phyloP scores from a whole-genome alignment of 257 asterid species.

The Nicotiana otophora region DNA sequence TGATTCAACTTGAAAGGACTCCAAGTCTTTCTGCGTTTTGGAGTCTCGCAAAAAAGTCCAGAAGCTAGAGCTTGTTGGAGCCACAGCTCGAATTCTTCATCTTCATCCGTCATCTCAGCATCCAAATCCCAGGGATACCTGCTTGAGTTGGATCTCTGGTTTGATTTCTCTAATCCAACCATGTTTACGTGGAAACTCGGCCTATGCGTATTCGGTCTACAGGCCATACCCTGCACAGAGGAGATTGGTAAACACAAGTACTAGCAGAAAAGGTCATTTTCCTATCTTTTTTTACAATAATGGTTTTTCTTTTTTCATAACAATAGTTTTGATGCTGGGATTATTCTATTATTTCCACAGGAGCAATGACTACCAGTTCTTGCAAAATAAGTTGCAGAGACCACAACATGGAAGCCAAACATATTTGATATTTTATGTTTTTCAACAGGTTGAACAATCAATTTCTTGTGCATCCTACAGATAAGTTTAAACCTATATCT shows the following conservation, averaged over 20 bases:
- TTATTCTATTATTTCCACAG: neutral
- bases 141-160: slow-evolving; percentile 73
- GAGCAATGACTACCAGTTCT: neutral
- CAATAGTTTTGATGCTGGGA: neutral
- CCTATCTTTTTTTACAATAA: neutral
- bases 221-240: slow-evolving; percentile 74
- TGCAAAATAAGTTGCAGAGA: neutral
- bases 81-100: slow-evolving; percentile 94
- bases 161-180: slow-evolving; percentile 85
- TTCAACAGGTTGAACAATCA: neutral
- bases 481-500: neutral
- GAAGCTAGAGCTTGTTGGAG: slow-evolving; percentile 95
- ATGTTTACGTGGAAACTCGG: slow-evolving; percentile 98
- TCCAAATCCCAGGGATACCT: slow-evolving; percentile 91
- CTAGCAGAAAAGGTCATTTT: neutral
- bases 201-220: slow-evolving; percentile 92
- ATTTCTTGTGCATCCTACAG: neutral
- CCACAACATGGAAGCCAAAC: neutral
- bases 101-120: slow-evolving; percentile 94
- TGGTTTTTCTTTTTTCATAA: neutral
- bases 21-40: slow-evolving; percentile 96
- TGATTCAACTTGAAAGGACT: slow-evolving; percentile 93
- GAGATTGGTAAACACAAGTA: neutral
- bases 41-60: slow-evolving; percentile 80
- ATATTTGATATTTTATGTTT: neutral